phyloP scores from a whole-genome alignment of 2,329 filamentous ascomycete genomes.

The Talaromyces marneffei region DNA sequence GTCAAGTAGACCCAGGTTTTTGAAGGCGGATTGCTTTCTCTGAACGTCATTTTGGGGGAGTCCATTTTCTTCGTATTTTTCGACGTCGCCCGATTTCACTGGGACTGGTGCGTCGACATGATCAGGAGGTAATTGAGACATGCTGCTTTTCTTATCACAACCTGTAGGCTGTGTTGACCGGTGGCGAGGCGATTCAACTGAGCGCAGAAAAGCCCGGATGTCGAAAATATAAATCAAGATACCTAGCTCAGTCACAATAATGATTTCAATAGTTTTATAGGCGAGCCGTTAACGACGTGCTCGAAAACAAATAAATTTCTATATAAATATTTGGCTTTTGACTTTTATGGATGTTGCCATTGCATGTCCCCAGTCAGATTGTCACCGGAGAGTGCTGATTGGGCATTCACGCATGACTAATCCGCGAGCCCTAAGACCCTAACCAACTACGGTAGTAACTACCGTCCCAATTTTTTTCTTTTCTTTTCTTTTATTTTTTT shows the following conservation, averaged over 20 bases:
- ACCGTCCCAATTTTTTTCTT: neutral
- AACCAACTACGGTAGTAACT: too few species aligned
- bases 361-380: neutral
- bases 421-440: neutral
- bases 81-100: neutral
- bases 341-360: neutral
- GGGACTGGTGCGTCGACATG: neutral
- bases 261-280: neutral
- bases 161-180: neutral
- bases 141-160: neutral
- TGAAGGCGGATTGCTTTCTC: conserved; percentile 28
- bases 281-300: neutral
- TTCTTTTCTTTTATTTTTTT: neutral
- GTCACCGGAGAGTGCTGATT: neutral
- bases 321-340: neutral
- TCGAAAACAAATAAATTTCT: neutral
- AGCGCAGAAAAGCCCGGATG: neutral
- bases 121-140: neutral
- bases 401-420: neutral
- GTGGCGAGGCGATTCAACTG: neutral
- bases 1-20: conserved; percentile 55
- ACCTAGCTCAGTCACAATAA: neutral
- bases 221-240: neutral
- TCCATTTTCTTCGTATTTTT: neutral
- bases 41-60: neutral